phyloP scores from a whole-genome alignment of 192 early-diverging fungal genomes.

The Thamnidium elegans region DNA sequence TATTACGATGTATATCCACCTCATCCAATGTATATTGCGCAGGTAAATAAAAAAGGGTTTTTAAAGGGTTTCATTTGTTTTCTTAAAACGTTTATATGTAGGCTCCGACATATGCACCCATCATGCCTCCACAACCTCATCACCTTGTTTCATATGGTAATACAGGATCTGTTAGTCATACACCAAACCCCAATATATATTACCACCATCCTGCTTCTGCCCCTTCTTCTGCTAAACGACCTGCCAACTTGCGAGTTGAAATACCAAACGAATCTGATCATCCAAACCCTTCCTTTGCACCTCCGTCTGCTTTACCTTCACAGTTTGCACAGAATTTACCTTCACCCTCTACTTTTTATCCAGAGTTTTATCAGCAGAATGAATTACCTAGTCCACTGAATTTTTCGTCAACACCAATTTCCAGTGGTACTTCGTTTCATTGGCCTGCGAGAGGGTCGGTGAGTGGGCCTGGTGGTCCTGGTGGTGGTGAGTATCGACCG shows the following conservation, averaged over 20 bases:
- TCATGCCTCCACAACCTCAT: neutral
- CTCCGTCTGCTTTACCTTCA: conserved; percentile 67
- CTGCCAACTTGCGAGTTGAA: neutral
- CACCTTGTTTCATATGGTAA: neutral
- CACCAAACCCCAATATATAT: neutral
- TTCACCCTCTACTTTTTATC: conserved; percentile 74
- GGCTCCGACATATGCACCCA: neutral
- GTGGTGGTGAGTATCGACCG: conserved; percentile 4
- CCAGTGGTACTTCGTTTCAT: conserved; percentile 68
- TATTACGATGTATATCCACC: neutral
- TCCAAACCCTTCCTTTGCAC: conserved; percentile 45
- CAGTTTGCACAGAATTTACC: conserved; percentile 70
- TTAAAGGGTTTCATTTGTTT: too few relatives aligned
- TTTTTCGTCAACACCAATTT: conserved; percentile 71
- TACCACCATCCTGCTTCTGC: neutral
- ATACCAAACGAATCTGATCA: conserved; percentile 22
- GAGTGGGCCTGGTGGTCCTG: neutral
- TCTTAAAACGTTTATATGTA: too few relatives aligned
- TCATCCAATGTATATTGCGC: conserved; percentile 36
- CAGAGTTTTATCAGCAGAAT: conserved; percentile 68
- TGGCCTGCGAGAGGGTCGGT: conserved; percentile 60
- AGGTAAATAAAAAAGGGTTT: conserved; percentile 13
- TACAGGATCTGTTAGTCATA: neutral
- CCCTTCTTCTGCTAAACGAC: neutral
- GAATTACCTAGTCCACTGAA: conserved; percentile 76